phyloP scores from a whole-genome alignment of 345 rosid genomes.

The Syzygium aqueum region DNA sequence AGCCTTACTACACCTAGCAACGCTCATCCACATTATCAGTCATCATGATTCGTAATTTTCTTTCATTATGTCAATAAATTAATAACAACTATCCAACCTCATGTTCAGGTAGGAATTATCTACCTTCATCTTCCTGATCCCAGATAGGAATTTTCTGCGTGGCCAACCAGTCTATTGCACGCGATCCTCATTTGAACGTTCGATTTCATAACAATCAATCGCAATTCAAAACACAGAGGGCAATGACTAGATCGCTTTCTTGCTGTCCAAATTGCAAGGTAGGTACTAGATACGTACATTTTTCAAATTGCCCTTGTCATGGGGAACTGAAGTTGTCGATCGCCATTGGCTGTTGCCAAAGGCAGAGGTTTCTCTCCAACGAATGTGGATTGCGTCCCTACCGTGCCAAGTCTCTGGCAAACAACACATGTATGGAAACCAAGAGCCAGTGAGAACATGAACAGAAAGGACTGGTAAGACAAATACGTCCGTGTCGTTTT shows the following conservation, averaged over 20 bases:
- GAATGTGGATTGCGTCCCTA: not conserved
- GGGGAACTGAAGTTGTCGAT: not conserved
- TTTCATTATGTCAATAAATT: no score
- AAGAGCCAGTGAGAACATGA: not conserved
- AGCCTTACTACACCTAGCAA: not conserved
- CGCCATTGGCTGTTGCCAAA: not conserved
- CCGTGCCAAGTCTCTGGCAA: not conserved
- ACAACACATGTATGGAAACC: not conserved
- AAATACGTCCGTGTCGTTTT: not conserved
- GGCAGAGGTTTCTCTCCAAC: not conserved
- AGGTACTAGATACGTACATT: not conserved
- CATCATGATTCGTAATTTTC: not conserved
- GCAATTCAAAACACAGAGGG: not conserved
- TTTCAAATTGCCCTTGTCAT: not conserved
- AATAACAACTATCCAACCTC: not conserved
- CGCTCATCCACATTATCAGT: not conserved
- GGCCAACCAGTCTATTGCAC: not conserved
- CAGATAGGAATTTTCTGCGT: not conserved
- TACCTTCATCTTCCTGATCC: not conserved
- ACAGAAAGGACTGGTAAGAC: not conserved
- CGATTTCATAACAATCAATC: not conserved
- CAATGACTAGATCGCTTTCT: not conserved
- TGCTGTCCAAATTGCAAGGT: not conserved
- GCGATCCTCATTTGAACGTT: not conserved
- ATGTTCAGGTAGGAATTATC: no score